Evolutionary conservation across 2,329 filamentous ascomycete genomes (phyloP).

Genomic region (Daldinia sp.): DNA sequence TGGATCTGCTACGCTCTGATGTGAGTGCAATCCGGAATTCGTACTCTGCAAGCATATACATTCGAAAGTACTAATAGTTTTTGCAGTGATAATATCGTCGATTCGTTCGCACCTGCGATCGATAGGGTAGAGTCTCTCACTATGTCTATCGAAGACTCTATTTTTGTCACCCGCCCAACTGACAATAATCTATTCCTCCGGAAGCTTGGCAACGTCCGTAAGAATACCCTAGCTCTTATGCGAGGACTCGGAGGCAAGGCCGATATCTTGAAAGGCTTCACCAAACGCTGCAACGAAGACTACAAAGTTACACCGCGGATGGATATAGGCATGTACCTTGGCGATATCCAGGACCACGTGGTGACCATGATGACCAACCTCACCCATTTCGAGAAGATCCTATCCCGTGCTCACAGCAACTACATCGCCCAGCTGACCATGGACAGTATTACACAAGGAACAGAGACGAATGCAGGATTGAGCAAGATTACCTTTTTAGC

Average conservation of each 20-base stretch:
- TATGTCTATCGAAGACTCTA: conserved; percentile 93
- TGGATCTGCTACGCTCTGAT: conserved; percentile 99
- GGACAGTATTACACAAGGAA: conserved; percentile 89
- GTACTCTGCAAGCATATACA: background rate
- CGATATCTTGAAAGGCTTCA: conserved; percentile 97
- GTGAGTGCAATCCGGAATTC: conserved; percentile 61
- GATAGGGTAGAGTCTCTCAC: conserved; percentile 87
- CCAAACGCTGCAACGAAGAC: conserved; percentile 98
- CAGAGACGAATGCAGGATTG: conserved; percentile 86
- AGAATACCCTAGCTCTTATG: conserved; percentile 94
- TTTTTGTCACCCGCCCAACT: conserved; percentile 90
- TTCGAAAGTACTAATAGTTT: conserved; percentile 5
- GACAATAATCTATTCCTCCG: conserved; percentile 90
- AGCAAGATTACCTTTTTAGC: conserved; percentile 96
- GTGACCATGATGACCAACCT: conserved; percentile 99
- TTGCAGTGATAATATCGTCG: conserved; percentile 90
- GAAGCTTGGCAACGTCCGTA: conserved; percentile 88
- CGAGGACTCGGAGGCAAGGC: conserved; percentile 95
- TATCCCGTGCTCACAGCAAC: conserved; percentile 93
- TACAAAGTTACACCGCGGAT: conserved; percentile 95
- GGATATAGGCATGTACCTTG: conserved; percentile 95
- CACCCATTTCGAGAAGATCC: conserved; percentile 96
- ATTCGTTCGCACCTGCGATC: conserved; percentile 92
- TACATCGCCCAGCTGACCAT: conserved; percentile 95
- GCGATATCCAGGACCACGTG: conserved; percentile 98